A percentile compares a stretch with the other conserved stretches of the same genome.
Conservation (phyloP, 2,329 filamentous ascomycete genomes). For the Fusarium algeriense region DNA sequence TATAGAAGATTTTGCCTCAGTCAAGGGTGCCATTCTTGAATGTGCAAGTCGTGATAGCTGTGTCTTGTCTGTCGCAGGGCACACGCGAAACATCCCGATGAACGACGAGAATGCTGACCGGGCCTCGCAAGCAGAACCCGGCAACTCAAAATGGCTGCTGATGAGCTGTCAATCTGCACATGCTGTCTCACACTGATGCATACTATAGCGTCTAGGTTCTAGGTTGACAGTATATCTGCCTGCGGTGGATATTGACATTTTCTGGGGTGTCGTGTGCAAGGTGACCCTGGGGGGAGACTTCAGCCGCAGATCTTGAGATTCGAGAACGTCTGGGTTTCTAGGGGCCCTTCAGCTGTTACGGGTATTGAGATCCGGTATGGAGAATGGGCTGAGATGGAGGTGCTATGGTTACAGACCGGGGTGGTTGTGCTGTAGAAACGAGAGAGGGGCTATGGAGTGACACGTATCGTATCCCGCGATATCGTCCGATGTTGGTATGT, state of each 20-base stretch:
- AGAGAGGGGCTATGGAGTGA: slow-evolving; percentile 29
- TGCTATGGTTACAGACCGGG: slow-evolving; percentile 24
- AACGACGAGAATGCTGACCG: slow-evolving; percentile 7
- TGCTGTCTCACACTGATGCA: slow-evolving; percentile 42
- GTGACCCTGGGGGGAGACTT: slow-evolving; percentile 4
- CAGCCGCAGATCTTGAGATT: slow-evolving; percentile 21
- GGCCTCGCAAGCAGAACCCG: slow-evolving; percentile 24
- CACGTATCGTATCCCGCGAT: slow-evolving; percentile 43
- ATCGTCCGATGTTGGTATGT: slow-evolving; percentile 47
- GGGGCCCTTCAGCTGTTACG: slow-evolving; percentile 20
- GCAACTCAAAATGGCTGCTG: slow-evolving; percentile 25
- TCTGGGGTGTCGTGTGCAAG: slow-evolving; percentile 16
- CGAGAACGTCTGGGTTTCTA: slow-evolving; percentile 29
- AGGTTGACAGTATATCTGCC: slow-evolving; percentile 11
- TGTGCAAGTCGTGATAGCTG: slow-evolving; percentile 19
- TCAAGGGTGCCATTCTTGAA: slow-evolving; percentile 21
- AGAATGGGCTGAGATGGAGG: slow-evolving; percentile 27
- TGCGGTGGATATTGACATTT: slow-evolving; percentile 27
- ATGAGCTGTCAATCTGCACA: slow-evolving; percentile 40
- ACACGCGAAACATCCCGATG: slow-evolving; percentile 38
- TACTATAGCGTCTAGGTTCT: slow-evolving; percentile 27
- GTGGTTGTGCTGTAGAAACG: slow-evolving; percentile 6
- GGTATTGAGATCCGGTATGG: slow-evolving; percentile 27
- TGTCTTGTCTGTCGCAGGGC: slow-evolving; percentile 13
- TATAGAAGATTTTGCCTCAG: slow-evolving; percentile 39